These are phyloP conservation scores for Talaromyces sp. DNA, from an alignment of 2,329 filamentous ascomycete species.

Conservation along the genomic window DNA sequence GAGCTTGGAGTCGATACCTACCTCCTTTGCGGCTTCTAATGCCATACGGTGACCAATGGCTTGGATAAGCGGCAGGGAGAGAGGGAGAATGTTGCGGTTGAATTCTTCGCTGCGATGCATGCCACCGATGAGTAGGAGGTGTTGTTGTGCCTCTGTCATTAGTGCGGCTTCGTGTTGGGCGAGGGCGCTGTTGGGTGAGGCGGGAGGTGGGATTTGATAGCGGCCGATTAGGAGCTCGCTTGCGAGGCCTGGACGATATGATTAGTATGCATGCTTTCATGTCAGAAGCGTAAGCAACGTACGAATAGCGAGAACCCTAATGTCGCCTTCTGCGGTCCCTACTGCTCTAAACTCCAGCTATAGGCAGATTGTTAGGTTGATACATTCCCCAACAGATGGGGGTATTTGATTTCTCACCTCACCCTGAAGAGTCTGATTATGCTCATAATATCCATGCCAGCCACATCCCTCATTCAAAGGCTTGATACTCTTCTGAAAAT, in stretches of 20 bases:
- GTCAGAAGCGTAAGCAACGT: slow-evolving; percentile 5
- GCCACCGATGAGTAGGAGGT: slow-evolving; percentile 5
- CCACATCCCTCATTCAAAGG: slow-evolving; percentile 17
- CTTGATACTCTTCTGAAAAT: slow-evolving; percentile 13
- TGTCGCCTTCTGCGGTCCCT: slow-evolving; percentile 8
- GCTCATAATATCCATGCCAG: slow-evolving; percentile 17
- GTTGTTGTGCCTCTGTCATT: slow-evolving; percentile 18
- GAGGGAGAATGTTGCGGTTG: slow-evolving; percentile 22
- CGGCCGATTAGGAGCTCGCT: slow-evolving; percentile 26
- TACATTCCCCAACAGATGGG: neutral
- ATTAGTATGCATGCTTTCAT: neutral
- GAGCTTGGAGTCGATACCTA: slow-evolving; percentile 16
- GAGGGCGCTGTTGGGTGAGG: slow-evolving; percentile 17
- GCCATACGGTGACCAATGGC: slow-evolving; percentile 26
- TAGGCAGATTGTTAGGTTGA: neutral
- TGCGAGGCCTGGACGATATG: slow-evolving; percentile 22
- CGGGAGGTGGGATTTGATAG: slow-evolving; percentile 22
- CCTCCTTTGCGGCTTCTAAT: slow-evolving; percentile 22
- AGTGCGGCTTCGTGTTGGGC: slow-evolving; percentile 24
- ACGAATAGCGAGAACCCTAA: slow-evolving; percentile 17
- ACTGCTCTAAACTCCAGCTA: slow-evolving; percentile 1
- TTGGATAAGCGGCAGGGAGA: slow-evolving; percentile 20
- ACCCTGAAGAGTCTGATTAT: slow-evolving; percentile 18
- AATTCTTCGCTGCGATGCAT: slow-evolving; percentile 21
- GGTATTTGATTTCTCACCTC: neutral